Conservation (phyloP, 352 stramenopile genomes). For the Aphanomyces astaci region DNA sequence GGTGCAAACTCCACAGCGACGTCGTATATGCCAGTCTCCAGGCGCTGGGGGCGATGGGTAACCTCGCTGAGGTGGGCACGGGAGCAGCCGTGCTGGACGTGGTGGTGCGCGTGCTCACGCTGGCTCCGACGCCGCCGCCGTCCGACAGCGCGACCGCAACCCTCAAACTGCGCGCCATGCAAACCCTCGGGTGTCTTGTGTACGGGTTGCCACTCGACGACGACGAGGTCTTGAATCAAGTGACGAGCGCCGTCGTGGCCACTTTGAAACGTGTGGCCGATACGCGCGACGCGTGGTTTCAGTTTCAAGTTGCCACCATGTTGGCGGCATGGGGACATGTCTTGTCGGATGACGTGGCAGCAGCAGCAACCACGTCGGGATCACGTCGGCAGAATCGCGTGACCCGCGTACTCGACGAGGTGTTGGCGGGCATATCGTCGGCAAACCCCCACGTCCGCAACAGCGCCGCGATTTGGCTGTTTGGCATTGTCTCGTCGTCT, state of each 20-base stretch:
- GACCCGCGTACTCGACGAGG: not conserved
- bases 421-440: not conserved
- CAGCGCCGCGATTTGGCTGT: slow-evolving; percentile 52
- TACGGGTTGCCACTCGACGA: slow-evolving; percentile 12
- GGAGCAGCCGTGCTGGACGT: slow-evolving; percentile 22
- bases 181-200: slow-evolving; percentile 9
- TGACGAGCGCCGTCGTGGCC: not conserved
- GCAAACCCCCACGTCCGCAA: slow-evolving; percentile 31
- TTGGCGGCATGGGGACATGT: slow-evolving; percentile 41
- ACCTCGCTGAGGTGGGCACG: not conserved
- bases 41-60: slow-evolving; percentile 4
- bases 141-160: not conserved
- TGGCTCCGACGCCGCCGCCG: not conserved
- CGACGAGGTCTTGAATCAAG: slow-evolving; percentile 26
- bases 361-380: too few species aligned
- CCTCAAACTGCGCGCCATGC: not conserved
- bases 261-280: not conserved
- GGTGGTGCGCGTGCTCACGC: slow-evolving; percentile 32
- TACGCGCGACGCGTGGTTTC: slow-evolving; percentile 34
- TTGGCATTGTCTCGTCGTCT: slow-evolving; percentile 35
- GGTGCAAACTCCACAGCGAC: not conserved
- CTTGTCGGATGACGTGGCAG: too few species aligned
- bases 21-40: not conserved
- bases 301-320: slow-evolving; percentile 44
- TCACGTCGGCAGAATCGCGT: too few species aligned